Base-by-base conservation (phyloP, 2,329 filamentous ascomycete genomes). In the Paramyrothecium sp. region DNA sequence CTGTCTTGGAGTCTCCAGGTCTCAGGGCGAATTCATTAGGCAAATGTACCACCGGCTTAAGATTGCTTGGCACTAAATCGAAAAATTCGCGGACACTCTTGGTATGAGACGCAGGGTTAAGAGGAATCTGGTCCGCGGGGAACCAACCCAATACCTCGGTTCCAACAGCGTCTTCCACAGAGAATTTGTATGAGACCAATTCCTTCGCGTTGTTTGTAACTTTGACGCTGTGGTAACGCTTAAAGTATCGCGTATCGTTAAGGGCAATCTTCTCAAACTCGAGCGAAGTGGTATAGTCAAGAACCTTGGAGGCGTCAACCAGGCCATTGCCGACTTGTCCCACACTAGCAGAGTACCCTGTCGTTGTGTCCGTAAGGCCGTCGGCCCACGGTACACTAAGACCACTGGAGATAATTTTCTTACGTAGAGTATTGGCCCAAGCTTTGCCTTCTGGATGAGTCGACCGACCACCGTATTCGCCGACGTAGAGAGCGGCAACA, bases 271-370 rank as follows among this genome's bases (percentile, higher is more conserved):
- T 75, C 20, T 70, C 67, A 10, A 72, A 73, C 21, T 68, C 69
- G 23, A 80, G 63, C 30, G 68, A 56, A 0, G 74, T 75, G 2
- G 69, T 72, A 47, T 77, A 73, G 26, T 74, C 69, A 10, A 81
- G 67, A 3, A 80, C 72, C 53, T 79, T 76, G 59, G 70, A 74
- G 3, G 78, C 78, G 56, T 81, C 73, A n/a, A 81, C 69, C 51
- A 78, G 66, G 8, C 77, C 77, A 48, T 60, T 73, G 26, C 77
- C 77, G 67, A 65, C 74, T 71, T 62, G 78, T 11, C 63, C 71
- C 7, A 76, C 71, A 3, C 75, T 73, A 2, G 69, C 68, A 8
- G 50, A 30, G 53, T 62, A 65, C 7, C 54, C 63, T 41, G 62
- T 63, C 38, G 66, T 61, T 3, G 48, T 52, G 22, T n/a, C 44